These are phyloP conservation scores for Quercus parvula DNA, from an alignment of 306 rosid genomes.

Conservation along the genomic window DNA sequence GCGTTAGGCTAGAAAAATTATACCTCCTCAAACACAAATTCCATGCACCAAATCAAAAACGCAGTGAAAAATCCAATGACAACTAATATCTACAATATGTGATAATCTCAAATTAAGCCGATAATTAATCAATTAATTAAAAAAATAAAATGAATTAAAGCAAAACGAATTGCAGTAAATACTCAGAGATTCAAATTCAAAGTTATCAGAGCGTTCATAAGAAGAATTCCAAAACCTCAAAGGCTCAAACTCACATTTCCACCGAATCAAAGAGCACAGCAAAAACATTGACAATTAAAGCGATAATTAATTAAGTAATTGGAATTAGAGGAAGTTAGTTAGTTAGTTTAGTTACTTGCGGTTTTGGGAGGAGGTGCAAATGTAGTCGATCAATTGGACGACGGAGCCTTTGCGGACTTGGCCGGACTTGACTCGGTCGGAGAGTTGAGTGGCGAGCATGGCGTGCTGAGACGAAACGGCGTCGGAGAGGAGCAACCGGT, in stretches of 20 bases:
- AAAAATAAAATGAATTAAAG: too few relatives aligned
- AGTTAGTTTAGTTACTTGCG: conserved; percentile 50
- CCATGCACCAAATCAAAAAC: not conserved
- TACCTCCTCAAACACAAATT: not conserved
- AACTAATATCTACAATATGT: not conserved
- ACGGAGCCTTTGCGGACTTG: conserved; percentile 70
- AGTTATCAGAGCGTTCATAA: too few relatives aligned
- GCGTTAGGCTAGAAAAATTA: not conserved
- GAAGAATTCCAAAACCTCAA: too few relatives aligned
- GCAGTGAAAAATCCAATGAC: not conserved
- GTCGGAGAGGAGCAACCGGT: conserved; percentile 75
- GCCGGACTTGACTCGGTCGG: conserved; percentile 51
- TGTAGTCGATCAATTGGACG: conserved; percentile 81
- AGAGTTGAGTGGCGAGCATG: conserved; percentile 82
- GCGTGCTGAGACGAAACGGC: conserved; percentile 60
- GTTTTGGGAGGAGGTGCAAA: conserved; percentile 52
- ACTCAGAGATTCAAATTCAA: too few relatives aligned
- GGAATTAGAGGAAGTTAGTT: too few relatives aligned
- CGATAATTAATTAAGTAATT: not conserved
- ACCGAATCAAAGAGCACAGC: too few relatives aligned
- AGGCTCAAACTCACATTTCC: too few relatives aligned
- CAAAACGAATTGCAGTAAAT: too few relatives aligned
- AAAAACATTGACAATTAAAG: too few relatives aligned
- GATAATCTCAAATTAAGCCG: not conserved
- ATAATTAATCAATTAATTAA: not conserved